Evolutionary conservation across 768 basidiomycete genomes (phyloP), one percentile per base, ranked within the genome.

Genomic region (Mrakia blollopis): DNA sequence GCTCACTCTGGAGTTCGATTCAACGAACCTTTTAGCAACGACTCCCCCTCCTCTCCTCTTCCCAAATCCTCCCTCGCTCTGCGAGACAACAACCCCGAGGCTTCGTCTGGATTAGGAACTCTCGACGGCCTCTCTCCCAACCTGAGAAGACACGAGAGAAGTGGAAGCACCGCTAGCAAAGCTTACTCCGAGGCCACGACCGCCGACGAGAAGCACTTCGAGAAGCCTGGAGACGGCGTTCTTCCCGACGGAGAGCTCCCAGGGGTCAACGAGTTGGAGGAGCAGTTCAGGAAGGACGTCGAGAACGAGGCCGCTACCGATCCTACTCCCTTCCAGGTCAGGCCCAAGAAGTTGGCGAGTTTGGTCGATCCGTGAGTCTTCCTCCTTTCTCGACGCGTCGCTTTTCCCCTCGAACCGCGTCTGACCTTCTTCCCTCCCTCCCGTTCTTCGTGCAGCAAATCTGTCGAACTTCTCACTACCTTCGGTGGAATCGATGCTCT

Each of bases 361-460:
- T 87, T 97, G 73, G 89, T 98, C 52, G 95, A 98, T 82, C 94
- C 94, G 13, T 98, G 97, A 84, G 90, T 86, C 47, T 16, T 25
- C 18, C 30, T 25, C 16, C 44, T 28, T 18, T 61, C 61, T 10
- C 44, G 16, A 44, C n/a, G 21, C 72, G 28, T 23, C 25, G 37
- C 18, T 35, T 1, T n/a, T 25, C 8, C 47, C 47, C 2, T 50
- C 47, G 11, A 25, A 0, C 14, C 30, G 39, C n/a, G 28, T 14
- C 41, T 54, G 44, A 67, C 28, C 35, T 32, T 10, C 54, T 16
- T 54, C 7, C 28, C 7, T 10, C 16, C 13, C 18, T 30, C n/a
- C n/a, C n/a, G n/a, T n/a, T n/a, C n/a, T n/a, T n/a, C n/a, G n/a
- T 41, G 28, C 52, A 76, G 75, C 44, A 77, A 77, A 57, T 73